phyloP scores from a whole-genome alignment of 148 eudicot genomes.

The Rheum nobile region DNA sequence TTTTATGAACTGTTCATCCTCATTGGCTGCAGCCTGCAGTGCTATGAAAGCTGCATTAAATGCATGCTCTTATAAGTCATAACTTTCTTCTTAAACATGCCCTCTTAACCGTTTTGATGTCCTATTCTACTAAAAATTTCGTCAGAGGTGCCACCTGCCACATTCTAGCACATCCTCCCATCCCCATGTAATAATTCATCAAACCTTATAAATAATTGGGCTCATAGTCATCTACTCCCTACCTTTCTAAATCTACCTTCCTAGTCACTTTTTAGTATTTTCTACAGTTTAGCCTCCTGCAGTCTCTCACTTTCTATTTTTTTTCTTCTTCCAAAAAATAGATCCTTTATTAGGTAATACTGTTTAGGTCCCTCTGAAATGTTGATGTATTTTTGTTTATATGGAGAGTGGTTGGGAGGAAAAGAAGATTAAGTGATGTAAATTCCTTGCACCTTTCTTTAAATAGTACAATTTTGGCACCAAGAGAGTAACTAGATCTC shows the following conservation, averaged over 20 bases:
- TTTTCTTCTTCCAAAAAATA: no score
- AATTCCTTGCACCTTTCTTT: background rate
- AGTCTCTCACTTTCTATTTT: background rate
- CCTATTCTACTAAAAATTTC: background rate
- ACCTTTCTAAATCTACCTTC: background rate
- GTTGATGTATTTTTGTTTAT: background rate
- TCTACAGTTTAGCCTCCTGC: background rate
- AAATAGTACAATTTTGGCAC: background rate
- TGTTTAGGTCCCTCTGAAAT: background rate
- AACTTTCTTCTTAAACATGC: background rate
- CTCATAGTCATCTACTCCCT: background rate
- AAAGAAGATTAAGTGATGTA: background rate
- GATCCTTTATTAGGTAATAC: background rate
- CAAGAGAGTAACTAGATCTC: background rate
- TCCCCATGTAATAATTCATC: background rate
- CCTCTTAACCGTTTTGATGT: background rate
- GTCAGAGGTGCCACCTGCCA: background rate
- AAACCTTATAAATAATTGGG: background rate
- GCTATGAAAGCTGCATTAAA: background rate
- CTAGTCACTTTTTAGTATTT: background rate
- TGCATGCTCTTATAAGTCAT: background rate
- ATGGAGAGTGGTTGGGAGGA: background rate
- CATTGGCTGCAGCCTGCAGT: slow-evolving; percentile 10
- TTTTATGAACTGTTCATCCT: background rate
- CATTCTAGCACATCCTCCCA: background rate